These are phyloP conservation scores for Chalaropsis ovoidea DNA, from an alignment of 2,329 filamentous ascomycete genomes.

Conservation along the genomic window DNA sequence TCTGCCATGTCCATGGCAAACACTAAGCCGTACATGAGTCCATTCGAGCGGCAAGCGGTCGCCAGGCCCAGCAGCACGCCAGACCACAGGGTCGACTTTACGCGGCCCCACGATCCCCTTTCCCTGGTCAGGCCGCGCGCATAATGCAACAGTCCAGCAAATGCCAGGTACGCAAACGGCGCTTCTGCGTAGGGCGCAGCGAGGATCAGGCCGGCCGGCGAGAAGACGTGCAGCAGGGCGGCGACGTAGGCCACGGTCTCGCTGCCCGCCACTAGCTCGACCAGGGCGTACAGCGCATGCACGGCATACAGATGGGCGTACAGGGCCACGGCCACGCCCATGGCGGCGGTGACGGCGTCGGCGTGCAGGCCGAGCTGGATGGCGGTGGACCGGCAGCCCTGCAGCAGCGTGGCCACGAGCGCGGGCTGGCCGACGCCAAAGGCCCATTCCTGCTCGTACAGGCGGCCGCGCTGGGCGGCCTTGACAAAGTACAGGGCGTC, in stretches of 20 bases:
- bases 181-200: slow-evolving; percentile 79
- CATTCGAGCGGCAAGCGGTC: slow-evolving; percentile 72
- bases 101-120: slow-evolving; percentile 27
- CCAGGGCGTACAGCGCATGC: slow-evolving; percentile 63
- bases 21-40: slow-evolving; percentile 67
- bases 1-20: slow-evolving; percentile 51
- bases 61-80: slow-evolving; percentile 63
- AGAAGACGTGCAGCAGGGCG: slow-evolving; percentile 67
- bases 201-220: slow-evolving; percentile 81
- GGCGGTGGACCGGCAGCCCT: slow-evolving; percentile 20
- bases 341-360: slow-evolving; percentile 33
- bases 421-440: slow-evolving; percentile 50
- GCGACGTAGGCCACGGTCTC: slow-evolving; percentile 36
- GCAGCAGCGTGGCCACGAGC: slow-evolving; percentile 19
- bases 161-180: slow-evolving; percentile 65
- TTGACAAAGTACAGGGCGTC: slow-evolving; percentile 69
- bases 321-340: slow-evolving; percentile 60
- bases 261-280: slow-evolving; percentile 54
- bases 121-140: slow-evolving; percentile 39
- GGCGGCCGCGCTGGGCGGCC: slow-evolving; percentile 51
- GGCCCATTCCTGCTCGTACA: slow-evolving; percentile 78
- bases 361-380: slow-evolving; percentile 22
- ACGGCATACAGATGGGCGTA: slow-evolving; percentile 67
- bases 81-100: slow-evolving; percentile 45
- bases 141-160: slow-evolving; percentile 63